phyloP scores from a whole-genome alignment of 768 basidiomycete genomes.

The Kwoniella sp. region DNA sequence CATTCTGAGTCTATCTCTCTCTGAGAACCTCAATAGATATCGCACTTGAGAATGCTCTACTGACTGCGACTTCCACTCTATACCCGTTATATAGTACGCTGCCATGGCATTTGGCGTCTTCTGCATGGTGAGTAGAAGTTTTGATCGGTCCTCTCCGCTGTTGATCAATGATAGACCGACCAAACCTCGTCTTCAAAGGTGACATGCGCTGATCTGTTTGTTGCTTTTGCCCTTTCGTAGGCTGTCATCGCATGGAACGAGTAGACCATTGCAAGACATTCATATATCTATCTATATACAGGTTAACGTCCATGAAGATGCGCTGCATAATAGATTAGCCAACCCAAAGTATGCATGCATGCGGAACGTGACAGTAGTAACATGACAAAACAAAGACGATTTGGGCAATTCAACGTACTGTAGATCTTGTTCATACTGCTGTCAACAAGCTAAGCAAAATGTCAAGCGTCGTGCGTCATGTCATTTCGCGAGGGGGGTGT shows the following conservation, averaged over 20 bases:
- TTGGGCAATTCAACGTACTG: background rate
- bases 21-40: too few relatives aligned
- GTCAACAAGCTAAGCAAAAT: background rate
- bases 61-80: too few relatives aligned
- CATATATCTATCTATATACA: background rate
- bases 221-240: constrained; percentile 14
- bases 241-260: constrained; percentile 56
- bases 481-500: background rate
- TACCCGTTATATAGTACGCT: constrained; percentile 73
- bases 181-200: too few relatives aligned
- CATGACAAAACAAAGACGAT: background rate
- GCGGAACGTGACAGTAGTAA: too few relatives aligned
- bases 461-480: constrained; percentile 16
- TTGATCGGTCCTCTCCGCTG: constrained; percentile 3
- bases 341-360: too few relatives aligned
- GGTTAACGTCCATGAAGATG: too few relatives aligned
- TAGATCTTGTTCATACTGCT: too few relatives aligned
- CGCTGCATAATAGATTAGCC: too few relatives aligned
- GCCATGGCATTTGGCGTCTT: constrained; percentile 87
- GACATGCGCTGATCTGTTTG: background rate
- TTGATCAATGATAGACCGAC: background rate
- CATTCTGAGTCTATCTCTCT: too few relatives aligned
- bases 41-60: too few relatives aligned
- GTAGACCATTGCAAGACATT: constrained; percentile 21
- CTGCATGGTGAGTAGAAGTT: constrained; percentile 65